phyloP scores from a whole-genome alignment of 768 basidiomycete species.

The Tephrocybe sp. region DNA sequence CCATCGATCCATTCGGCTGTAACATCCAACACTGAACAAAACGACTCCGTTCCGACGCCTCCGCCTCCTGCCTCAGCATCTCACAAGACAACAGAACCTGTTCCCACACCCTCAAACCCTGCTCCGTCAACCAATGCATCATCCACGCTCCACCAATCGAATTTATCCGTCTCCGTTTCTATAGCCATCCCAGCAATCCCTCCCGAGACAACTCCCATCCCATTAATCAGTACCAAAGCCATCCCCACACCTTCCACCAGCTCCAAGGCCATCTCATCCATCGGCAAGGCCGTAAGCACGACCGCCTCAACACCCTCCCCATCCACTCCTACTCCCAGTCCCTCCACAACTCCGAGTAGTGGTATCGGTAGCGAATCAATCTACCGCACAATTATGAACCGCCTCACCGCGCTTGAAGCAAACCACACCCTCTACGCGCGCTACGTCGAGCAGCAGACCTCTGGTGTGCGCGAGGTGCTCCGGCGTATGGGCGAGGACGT shows the following conservation, averaged over 20 bases:
- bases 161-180: background rate
- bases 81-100: background rate
- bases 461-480: slow-evolving; percentile 72
- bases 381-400: slow-evolving; percentile 95
- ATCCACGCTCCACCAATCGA: background rate
- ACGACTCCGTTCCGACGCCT: background rate
- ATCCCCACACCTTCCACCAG: background rate
- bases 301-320: slow-evolving; percentile 3
- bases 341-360: slow-evolving; percentile 21
- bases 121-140: background rate
- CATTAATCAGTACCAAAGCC: background rate
- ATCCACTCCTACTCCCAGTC: slow-evolving; percentile 13
- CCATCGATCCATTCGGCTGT: background rate
- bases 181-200: slow-evolving; percentile 10
- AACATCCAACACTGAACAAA: background rate
- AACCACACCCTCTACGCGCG: slow-evolving; percentile 83
- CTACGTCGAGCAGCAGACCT: slow-evolving; percentile 90
- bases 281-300: slow-evolving; percentile 1
- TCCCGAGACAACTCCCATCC: background rate
- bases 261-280: background rate
- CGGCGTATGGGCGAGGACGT: slow-evolving; percentile 76
- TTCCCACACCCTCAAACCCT: background rate
- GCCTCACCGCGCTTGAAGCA: slow-evolving; percentile 78
- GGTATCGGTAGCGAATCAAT: slow-evolving; percentile 90
- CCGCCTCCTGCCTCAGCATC: background rate